A percentile compares a stretch with the other conserved stretches of the same genome.
These are phyloP conservation scores for Jacaranda copaia DNA, from an alignment of 257 asterid genomes.

Conservation along the genomic window DNA sequence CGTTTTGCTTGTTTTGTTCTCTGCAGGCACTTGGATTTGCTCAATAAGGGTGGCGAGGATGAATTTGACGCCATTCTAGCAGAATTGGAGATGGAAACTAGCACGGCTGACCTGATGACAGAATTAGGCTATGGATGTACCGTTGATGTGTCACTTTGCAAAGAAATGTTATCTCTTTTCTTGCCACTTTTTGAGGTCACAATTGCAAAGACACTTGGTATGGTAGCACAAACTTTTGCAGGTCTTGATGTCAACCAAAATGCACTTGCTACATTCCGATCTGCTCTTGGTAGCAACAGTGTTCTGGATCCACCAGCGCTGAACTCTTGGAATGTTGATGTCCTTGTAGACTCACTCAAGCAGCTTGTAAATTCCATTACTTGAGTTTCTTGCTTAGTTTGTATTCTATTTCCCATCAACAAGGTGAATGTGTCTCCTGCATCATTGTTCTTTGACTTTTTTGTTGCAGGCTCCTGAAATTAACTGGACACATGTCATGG, in stretches of 20 bases:
- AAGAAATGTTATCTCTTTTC: conserved; percentile 77
- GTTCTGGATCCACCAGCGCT: conserved; percentile 56
- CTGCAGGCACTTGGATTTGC: conserved; percentile 66
- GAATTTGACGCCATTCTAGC: conserved; percentile 91
- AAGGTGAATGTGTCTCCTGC: neutral
- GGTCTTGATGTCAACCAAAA: conserved; percentile 80
- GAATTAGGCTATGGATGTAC: conserved; percentile 98
- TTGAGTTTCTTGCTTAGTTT: conserved; percentile 24
- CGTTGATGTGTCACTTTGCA: conserved; percentile 72
- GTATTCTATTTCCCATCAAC: conserved; percentile 8
- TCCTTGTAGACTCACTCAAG: conserved; percentile 84
- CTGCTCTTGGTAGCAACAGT: conserved; percentile 71
- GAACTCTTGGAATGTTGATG: conserved; percentile 79
- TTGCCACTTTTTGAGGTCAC: conserved; percentile 79
- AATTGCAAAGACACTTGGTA: conserved; percentile 84
- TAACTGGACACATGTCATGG: conserved; percentile 81
- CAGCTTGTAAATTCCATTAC: conserved; percentile 71
- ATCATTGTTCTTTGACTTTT: conserved; percentile 8
- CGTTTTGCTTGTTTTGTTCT: conserved; percentile 33
- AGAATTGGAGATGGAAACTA: conserved; percentile 94
- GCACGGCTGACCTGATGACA: conserved; percentile 87
- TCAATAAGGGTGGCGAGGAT: conserved; percentile 65
- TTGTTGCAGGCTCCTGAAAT: conserved; percentile 75
- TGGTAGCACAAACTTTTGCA: conserved; percentile 65
- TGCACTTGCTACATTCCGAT: conserved; percentile 67